Evolutionary conservation across 1,284 basidiomycete species (phyloP).

Genomic region (Cutaneotrichosporon mucoides): DNA sequence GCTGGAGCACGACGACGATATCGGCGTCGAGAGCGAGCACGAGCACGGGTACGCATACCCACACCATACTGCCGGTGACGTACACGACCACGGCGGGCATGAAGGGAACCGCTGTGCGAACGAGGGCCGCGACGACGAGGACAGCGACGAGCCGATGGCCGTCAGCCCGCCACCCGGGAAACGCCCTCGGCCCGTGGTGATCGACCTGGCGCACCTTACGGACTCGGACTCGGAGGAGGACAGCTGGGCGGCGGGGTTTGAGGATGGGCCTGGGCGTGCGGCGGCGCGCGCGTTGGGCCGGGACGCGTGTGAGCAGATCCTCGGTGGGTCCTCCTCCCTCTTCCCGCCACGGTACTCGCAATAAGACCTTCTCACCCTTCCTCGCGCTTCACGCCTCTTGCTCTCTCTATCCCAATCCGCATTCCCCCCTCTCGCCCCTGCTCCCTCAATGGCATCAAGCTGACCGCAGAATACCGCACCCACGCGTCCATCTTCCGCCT

Average conservation of each 20-base stretch:
- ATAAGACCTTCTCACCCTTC: too few relatives aligned
- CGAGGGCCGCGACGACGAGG: too few relatives aligned
- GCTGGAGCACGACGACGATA: too few relatives aligned
- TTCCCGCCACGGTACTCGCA: too few relatives aligned
- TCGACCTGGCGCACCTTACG: background rate
- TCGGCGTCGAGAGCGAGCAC: too few relatives aligned
- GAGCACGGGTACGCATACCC: too few relatives aligned
- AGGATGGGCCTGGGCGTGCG: background rate
- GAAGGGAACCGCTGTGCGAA: background rate
- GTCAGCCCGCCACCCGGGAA: background rate
- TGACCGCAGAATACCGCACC: background rate
- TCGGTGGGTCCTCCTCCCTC: background rate
- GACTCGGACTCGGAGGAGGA: background rate
- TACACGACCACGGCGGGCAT: background rate
- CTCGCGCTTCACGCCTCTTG: too few relatives aligned
- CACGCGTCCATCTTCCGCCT: slow-evolving; percentile 2
- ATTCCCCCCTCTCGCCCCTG: too few relatives aligned
- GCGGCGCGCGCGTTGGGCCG: background rate
- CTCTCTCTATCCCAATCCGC: too few relatives aligned
- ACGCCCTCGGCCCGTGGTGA: background rate
- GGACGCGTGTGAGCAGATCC: background rate
- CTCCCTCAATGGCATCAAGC: background rate
- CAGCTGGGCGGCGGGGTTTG: background rate
- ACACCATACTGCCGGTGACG: too few relatives aligned
- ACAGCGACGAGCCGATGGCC: background rate